phyloP scores from a whole-genome alignment of 2,329 filamentous ascomycete species.

The Ascochyta clinopodiicola region DNA sequence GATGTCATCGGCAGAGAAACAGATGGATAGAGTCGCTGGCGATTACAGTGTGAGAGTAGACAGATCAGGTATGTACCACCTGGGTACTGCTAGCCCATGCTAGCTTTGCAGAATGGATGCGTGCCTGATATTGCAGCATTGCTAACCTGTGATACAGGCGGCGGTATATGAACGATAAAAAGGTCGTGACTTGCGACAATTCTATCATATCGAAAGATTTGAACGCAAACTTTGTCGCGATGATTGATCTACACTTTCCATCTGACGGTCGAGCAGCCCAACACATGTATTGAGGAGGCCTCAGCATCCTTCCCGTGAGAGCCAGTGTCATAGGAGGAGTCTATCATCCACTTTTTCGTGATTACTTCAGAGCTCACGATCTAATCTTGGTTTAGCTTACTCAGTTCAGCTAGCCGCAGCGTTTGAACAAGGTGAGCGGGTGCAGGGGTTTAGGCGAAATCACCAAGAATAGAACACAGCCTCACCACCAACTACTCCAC shows the following conservation, averaged over 20 bases:
- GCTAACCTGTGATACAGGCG: slow-evolving; percentile 4
- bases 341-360: background rate
- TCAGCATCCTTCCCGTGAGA: background rate
- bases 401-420: slow-evolving; percentile 11
- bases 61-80: slow-evolving; percentile 38
- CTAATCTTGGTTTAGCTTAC: slow-evolving; percentile 5
- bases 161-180: slow-evolving; percentile 6
- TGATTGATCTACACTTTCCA: background rate
- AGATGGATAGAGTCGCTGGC: slow-evolving; percentile 35
- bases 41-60: slow-evolving; percentile 48
- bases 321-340: background rate
- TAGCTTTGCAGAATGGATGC: background rate
- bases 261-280: background rate
- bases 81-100: background rate
- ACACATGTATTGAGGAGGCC: background rate
- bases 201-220: background rate
- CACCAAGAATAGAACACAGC: slow-evolving; percentile 15
- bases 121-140: background rate
- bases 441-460: slow-evolving; percentile 1
- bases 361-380: background rate
- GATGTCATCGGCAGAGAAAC: slow-evolving; percentile 35
- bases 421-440: background rate
- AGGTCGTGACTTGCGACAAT: background rate
- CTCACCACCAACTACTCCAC: background rate
- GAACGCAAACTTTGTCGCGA: background rate